Base-by-base conservation (phyloP, 352 stramenopile species). In the Pythium sp. region DNA sequence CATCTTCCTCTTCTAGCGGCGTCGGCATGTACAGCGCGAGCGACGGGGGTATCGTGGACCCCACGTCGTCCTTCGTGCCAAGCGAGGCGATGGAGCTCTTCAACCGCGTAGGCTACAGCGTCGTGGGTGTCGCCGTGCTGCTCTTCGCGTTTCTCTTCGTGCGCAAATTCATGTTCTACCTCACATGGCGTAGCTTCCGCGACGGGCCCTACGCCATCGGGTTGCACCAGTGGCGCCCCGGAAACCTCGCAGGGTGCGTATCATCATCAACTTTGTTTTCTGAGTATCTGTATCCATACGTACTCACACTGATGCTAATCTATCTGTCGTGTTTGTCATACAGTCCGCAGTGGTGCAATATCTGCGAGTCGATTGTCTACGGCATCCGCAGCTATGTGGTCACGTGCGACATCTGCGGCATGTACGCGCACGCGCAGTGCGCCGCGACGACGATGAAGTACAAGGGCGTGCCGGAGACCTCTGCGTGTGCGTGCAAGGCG, bases 301-400 rank as follows among this genome's bases (percentile, higher is more conserved):
- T 22, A 36, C 22, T 36, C 24, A 32, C 12, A 9, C 30, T n/a
- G 67, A 12, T 51, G 3, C 61, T 9, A 65, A 12, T 55, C 8
- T 51, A 41, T n/a, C 3, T 36, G 7, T 24, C 15, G 15, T 56
- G 14, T 22, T 56, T 56, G 24, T 58, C 3, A n/a, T 20, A n/a
- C 62, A 89, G 82, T 1, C 81, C 83, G 28, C 79, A 92, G 67
- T 93, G 86, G 86, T 94, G 86, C 72, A 94, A 94, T 36, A 78
- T 93, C 63, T 94, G 86, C 71, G 76, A 92, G 55, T 78, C 77
- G 24, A 86, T 90, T 58, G 84, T 93, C 67, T 92, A 93, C 68
- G 84, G 86, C 59, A 94, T 94, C 71, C 84, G 86, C 69, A 94
- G 86, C 71, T 93, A 94, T 67, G 86, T 94, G 24, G 86, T 93